Conservation (phyloP, 371 early-diverging fungal species). For the Circinella minor region DNA sequence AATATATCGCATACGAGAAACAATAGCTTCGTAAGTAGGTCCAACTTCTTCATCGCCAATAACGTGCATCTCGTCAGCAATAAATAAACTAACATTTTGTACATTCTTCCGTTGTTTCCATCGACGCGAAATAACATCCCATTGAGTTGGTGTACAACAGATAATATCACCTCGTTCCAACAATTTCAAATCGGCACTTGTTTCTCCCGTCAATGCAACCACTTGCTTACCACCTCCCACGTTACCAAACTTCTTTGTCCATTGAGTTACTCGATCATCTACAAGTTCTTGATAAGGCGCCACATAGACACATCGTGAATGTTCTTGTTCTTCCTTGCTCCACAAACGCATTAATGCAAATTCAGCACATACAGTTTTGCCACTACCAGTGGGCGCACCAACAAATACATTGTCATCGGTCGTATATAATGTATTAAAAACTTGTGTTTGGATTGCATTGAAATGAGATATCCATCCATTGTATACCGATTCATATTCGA, state of each 20-base stretch:
- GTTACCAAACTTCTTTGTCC: constrained; percentile 75
- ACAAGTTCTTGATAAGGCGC: constrained; percentile 93
- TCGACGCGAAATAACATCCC: constrained; percentile 96
- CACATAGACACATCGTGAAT: constrained; percentile 88
- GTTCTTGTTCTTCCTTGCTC: constrained; percentile 46
- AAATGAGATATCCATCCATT: constrained; percentile 71
- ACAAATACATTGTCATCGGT: constrained; percentile 93
- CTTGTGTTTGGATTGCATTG: constrained; percentile 98
- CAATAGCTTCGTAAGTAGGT: constrained; percentile 89
- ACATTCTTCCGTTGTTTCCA: constrained; percentile 95
- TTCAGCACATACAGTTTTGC: constrained; percentile 97
- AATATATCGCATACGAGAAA: constrained; percentile 93
- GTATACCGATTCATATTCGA: constrained; percentile 73
- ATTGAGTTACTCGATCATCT: constrained; percentile 76
- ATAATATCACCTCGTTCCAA: constrained; percentile 91
- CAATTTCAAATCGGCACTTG: constrained; percentile 86
- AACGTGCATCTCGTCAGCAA: constrained; percentile 98
- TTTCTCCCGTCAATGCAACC: constrained; percentile 95
- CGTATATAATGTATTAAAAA: constrained; percentile 90
- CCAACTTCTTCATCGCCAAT: constrained; percentile 83
- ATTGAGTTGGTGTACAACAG: constrained; percentile 95
- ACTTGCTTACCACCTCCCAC: constrained; percentile 79
- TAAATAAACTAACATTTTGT: constrained; percentile 86
- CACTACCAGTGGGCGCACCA: constrained; percentile 96
- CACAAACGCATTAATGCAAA: constrained; percentile 92